Evolutionary conservation across 352 stramenopile genomes (phyloP), one percentile per base, ranked within the genome.

Genomic region (Phytophthora meadii): DNA sequence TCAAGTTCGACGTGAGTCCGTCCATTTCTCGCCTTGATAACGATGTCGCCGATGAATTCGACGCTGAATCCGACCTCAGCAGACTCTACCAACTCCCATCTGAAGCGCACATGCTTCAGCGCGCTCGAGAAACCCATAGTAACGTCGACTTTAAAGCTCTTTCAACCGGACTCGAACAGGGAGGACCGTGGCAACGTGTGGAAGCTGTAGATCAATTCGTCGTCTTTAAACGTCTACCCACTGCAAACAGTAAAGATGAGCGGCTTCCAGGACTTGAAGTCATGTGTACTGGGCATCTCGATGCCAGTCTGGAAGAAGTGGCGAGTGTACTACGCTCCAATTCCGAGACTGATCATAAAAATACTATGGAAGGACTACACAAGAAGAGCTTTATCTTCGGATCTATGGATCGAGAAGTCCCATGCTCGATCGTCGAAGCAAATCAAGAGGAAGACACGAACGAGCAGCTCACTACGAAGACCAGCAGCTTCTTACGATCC

Each of bases 321-420:
- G 54, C 46, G 2, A 62, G 57, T 19, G 36, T 70, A 28, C 37
- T 76, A 0, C 37, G 61, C 5, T 48, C 63, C 7, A 40, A 50
- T 12, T 63, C 46, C 14, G 54, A 67, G 8, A 42, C 34, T 9
- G 61, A 61, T 10, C 76, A 72, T 39, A 27, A 52, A 2, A 47
- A 55, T 4, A 51, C 54, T 1, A 80, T 81, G 71, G 22, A 32
- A 8, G 72, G 61, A 11, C 54, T 80, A 9, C 61, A 74, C 51
- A 54, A 56, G 14, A 65, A 75, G 45, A 53, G 30, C 7, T 71
- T 74, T 24, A 67, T 74, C 44, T 74, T 74, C 30, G 66, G 66
- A 4, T 70, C 66, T 12, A 39, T 71, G 17, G 66, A 69, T 17
- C 68, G 66, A 3, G 53, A 64, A 5, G 22, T 70, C 0, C 41